phyloP scores from a whole-genome alignment of 805 yeast species.

The Millerozyma acaciae region DNA sequence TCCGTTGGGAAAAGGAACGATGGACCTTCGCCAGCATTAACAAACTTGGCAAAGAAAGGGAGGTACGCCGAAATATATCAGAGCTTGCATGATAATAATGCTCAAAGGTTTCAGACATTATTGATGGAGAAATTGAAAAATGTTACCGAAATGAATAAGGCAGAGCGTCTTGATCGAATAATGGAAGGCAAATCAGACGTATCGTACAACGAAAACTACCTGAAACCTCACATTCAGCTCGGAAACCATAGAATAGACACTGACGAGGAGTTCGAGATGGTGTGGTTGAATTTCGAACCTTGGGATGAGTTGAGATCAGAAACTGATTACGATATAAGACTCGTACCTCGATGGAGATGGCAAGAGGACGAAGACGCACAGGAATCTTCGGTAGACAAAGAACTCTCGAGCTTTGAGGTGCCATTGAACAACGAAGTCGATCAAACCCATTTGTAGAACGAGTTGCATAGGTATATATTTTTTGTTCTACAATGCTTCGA shows the following conservation, averaged over 20 bases:
- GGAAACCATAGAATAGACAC: constrained; percentile 33
- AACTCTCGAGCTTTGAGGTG: not conserved
- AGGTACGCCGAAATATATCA: constrained; percentile 28
- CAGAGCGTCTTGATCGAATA: constrained; percentile 28
- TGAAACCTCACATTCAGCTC: constrained; percentile 34
- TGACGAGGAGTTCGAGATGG: constrained; percentile 42
- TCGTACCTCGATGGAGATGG: constrained; percentile 27
- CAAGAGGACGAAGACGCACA: constrained; percentile 4
- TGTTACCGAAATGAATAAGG: constrained; percentile 36
- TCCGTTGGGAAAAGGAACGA: not conserved
- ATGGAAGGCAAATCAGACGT: constrained; percentile 29
- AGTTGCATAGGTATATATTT: no score
- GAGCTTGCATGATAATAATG: constrained; percentile 23
- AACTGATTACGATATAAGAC: constrained; percentile 35
- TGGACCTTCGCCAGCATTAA: constrained; percentile 8
- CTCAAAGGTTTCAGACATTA: constrained; percentile 13
- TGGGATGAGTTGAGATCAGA: constrained; percentile 42
- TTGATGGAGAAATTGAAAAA: constrained; percentile 23
- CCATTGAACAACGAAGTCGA: constrained; percentile 4
- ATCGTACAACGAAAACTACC: constrained; percentile 22
- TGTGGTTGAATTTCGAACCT: constrained; percentile 43
- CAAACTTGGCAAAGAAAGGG: constrained; percentile 15
- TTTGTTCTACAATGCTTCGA: not conserved
- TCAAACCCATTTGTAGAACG: constrained; percentile 5
- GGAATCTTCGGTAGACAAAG: not conserved